Evolutionary conservation across 2,329 filamentous ascomycete genomes (phyloP).

Genomic region (Orbilia quercus): DNA sequence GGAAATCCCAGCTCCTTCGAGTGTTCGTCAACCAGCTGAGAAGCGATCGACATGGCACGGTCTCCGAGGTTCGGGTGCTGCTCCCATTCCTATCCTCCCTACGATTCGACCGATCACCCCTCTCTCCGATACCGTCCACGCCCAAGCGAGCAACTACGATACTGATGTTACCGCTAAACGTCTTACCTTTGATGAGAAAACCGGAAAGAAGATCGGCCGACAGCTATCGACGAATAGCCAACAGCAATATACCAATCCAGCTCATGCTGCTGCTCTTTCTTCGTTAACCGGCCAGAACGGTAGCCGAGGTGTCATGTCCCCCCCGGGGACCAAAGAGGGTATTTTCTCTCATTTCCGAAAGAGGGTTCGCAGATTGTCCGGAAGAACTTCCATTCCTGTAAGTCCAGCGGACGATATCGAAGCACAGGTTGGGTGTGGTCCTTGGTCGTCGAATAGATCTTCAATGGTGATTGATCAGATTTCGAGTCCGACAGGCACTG

Average conservation of each 20-base stretch:
- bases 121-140: slow-evolving; percentile 91
- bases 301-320: slow-evolving; percentile 74
- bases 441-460: slow-evolving; percentile 86
- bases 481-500: slow-evolving; percentile 64
- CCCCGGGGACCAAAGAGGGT: slow-evolving; percentile 86
- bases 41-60: slow-evolving; percentile 88
- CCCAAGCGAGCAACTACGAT: slow-evolving; percentile 71
- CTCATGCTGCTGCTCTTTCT: slow-evolving; percentile 59
- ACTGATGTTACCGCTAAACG: slow-evolving; percentile 24
- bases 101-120: slow-evolving; percentile 95
- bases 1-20: slow-evolving; percentile 65
- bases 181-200: slow-evolving; percentile 71
- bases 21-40: slow-evolving; percentile 68
- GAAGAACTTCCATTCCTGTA: slow-evolving; percentile 83
- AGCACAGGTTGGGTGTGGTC: slow-evolving; percentile 88
- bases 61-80: slow-evolving; percentile 68
- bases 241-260: slow-evolving; percentile 67
- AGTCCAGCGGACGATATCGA: slow-evolving; percentile 89
- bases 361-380: slow-evolving; percentile 89
- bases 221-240: slow-evolving; percentile 93
- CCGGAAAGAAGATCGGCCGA: slow-evolving; percentile 89
- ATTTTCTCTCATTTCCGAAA: slow-evolving; percentile 98
- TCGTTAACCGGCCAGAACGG: slow-evolving; percentile 57
- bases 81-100: slow-evolving; percentile 94
- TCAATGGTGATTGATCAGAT: slow-evolving; percentile 79